Base-by-base conservation (phyloP, 2,329 filamentous ascomycete genomes). In the Trichophyton simii region DNA sequence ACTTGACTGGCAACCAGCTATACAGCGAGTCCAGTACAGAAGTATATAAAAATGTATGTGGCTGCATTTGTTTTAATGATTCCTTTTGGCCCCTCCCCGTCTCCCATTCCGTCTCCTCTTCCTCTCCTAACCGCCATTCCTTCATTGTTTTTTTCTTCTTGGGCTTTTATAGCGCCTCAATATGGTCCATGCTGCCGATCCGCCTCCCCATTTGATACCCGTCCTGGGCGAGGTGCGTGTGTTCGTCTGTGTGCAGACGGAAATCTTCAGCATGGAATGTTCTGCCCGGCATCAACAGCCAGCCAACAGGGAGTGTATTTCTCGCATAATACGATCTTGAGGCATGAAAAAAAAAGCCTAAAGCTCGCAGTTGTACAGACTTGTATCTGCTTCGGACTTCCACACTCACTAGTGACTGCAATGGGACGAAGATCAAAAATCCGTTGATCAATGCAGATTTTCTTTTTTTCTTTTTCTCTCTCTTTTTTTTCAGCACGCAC, bases 1-100 rank as follows among this genome's bases (percentile, higher is more conserved):
- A 96, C 72, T 78, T 96, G 48, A 86, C 86, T 1, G 91, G 91
- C 1, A 91, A 95, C 68, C 92, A 96, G 73, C 79, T 94, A 46
- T 86, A 84, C 63, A 90, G 89, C 55, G 83, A 84, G 63, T 87
- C 88, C 63, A 90, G 87, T 31, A 84, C 87, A 0, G 85, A 91
- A 61, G 84, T 87, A 11, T 96, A 96, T 74, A 87, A 82, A 67
- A 83, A 85, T 70, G 88, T 88, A 71, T 69, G 84, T 77, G 8
- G 3, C 34, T 57, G 36, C 11, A 55, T 42, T 44, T 58, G 31
- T 6, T 44, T 42, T 28, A 58, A 18, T 42, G 34, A 13, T 36
- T 36, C 9, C 8, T 11, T 36, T 36, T 36, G 3, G 2, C 34
- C 34, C 9, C 9, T 5, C 41, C 15, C 1, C 15, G 18, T 5